These are phyloP conservation scores for Pleochaeta shiraiana DNA, from an alignment of 2,329 filamentous ascomycete species.

Conservation along the genomic window DNA sequence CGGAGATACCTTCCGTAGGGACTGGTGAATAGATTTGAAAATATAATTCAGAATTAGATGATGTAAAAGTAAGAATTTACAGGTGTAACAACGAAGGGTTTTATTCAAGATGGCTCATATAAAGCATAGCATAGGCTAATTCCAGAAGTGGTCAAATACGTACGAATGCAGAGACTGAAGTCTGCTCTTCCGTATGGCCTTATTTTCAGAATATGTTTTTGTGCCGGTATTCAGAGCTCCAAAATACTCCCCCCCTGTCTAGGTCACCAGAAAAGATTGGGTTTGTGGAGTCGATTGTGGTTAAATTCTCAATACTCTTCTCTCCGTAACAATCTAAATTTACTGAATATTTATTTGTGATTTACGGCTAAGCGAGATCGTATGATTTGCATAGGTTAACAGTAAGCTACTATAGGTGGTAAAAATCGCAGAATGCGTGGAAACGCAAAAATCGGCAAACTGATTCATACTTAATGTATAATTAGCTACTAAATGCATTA, in stretches of 20 bases:
- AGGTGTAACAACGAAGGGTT: not conserved
- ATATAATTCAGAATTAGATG: not conserved
- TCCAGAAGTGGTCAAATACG: not conserved
- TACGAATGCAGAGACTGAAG: not conserved
- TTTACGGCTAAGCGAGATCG: no score
- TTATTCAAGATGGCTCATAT: not conserved
- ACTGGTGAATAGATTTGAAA: no score
- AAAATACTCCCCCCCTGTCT: not conserved
- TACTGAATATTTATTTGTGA: no score
- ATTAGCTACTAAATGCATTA: no score
- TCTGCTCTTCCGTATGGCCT: not conserved
- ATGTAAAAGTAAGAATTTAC: not conserved
- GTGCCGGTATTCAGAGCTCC: not conserved
- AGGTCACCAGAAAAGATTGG: not conserved
- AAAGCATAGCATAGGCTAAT: not conserved
- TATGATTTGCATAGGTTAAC: no score
- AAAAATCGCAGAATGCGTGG: no score
- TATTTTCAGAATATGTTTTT: not conserved
- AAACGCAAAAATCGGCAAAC: no score
- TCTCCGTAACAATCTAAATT: no score
- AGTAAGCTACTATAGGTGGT: no score
- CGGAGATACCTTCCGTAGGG: no score
- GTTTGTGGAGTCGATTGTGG: not conserved
- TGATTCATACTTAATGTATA: no score
- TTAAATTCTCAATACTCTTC: no score